Conservation (phyloP, 2,329 filamentous ascomycete genomes). For the Coniochaeta ligniaria region DNA sequence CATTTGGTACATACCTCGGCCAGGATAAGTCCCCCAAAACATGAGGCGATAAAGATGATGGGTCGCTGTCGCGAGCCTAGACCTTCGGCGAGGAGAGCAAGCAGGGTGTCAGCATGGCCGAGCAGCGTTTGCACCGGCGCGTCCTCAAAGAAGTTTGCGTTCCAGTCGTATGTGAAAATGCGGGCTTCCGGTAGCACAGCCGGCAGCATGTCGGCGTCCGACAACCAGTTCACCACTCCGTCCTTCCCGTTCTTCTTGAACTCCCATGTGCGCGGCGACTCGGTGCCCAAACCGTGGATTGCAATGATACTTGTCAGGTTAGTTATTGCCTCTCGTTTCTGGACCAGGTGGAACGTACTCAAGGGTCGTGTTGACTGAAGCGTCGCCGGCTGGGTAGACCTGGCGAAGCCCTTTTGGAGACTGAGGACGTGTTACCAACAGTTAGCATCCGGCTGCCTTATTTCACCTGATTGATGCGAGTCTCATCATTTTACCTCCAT, state of each 20-base stretch:
- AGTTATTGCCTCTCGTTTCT: neutral
- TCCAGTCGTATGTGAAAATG: conserved; percentile 15
- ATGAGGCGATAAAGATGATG: conserved; percentile 15
- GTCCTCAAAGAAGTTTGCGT: conserved; percentile 10
- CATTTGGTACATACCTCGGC: conserved; percentile 10
- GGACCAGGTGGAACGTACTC: conserved; percentile 4
- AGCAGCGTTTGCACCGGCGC: conserved; percentile 11
- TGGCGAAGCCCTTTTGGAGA: conserved; percentile 4
- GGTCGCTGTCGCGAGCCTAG: conserved; percentile 7
- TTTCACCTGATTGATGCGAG: neutral
- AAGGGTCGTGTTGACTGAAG: conserved; percentile 3
- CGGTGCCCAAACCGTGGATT: conserved; percentile 16
- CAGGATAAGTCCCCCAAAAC: conserved; percentile 13
- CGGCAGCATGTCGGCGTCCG: conserved; percentile 12
- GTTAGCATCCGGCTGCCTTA: neutral
- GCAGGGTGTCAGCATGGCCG: conserved; percentile 12
- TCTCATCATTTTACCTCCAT: neutral
- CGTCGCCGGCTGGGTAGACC: conserved; percentile 3
- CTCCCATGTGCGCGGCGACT: conserved; percentile 15
- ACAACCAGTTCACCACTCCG: conserved; percentile 10
- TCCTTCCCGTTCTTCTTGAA: conserved; percentile 8
- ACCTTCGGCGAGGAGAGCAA: conserved; percentile 7
- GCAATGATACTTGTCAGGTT: conserved; percentile 13
- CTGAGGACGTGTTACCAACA: neutral
- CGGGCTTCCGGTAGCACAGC: conserved; percentile 9